Evolutionary conservation across 305 asterid species (phyloP), one percentile per base, ranked within the genome.

Genomic region (Plantago coronopus): DNA sequence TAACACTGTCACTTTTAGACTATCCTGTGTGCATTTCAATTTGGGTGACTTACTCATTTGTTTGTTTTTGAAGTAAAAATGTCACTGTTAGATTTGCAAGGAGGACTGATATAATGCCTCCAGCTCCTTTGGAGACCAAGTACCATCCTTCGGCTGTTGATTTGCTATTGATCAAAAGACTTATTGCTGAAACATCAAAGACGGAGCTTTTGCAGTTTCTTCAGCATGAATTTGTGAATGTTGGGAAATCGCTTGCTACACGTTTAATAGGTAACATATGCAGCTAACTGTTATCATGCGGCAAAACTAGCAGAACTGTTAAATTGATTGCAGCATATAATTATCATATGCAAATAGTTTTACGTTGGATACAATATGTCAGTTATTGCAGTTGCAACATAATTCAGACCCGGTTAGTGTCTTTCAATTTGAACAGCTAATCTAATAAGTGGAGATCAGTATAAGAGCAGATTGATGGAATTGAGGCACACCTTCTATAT

Each of bases 91-190:
- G 74, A 59, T 89, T 89, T 68, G 78, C 93, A 4, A 81, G 95
- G 70, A 84, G 97, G 79, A 87, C 97, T 16, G 95, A 87, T 61
- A 72, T 89, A 70, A 87, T 89, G 97, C 97, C 97, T 63, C 90
- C 95, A 14, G 81, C 87, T 79, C 97, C 97, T 61, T 80, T 79
- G 72, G 95, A 89, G 76, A 89, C 97, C 57, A 87, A 85, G 72
- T 85, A 81, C 72, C 97, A 87, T 83, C 97, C 97, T 18, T 89
- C 97, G 31, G 97, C 95, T 38, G 97, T 89, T 67, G 97, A 87
- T 78, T 80, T 89, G 72, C 95, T 89, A 69, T 80, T 89, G 80
- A 87, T 89, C 69, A 89, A 87, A 79, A 81, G 93, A 64, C 97
- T 89, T 68, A 89, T 87, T 62, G 73, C 90, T 10, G 95, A 89